Evolutionary conservation across 1,284 basidiomycete genomes (phyloP), one percentile per base, ranked within the genome.

Genomic region (Peniophora sp.): DNA sequence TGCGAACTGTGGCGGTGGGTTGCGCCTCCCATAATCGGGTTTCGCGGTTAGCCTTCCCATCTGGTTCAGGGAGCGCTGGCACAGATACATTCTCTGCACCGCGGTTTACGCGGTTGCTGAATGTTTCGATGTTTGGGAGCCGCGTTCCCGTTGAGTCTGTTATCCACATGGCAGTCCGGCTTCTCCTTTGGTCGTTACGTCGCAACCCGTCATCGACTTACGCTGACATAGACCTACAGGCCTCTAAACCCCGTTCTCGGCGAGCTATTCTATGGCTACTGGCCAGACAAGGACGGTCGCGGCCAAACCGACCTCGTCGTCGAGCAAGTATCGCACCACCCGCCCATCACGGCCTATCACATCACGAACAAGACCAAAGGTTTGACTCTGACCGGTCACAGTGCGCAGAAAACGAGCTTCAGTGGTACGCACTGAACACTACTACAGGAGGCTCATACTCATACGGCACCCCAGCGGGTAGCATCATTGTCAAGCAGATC

Each of bases 301-400:
- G 91, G 91, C n/a, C 79, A 89, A 65, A 95, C 92, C 14, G 75
- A 77, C 45, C 79, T 99, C 25, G 78, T 89, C 36, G 91, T 96
- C n/a, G 96, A 99, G 72, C 96, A 99, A 69, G 95, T 97, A 49
- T 96, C 92, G 24, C 94, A 96, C 63, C 93, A 96, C 67, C 93
- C 93, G 2, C 90, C 92, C 5, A 87, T 94, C 60, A 93, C 85
- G 52, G 90, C 83, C 49, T 92, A 85, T 73, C 79, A 82, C 68
- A 89, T 99, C 59, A 78, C 84, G 69, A 98, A 99, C 73, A 72
- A 81, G 53, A 65, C 74, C 45, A 93, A 92, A 61, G 88, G 92
- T 1, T 68, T 99, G 50, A 70, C 78, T 44, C 79, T 97, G 51
- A 81, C 84, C 48, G 96, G 96, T 20, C 93, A 97, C 69, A 94